Evolutionary conservation across 768 basidiomycete genomes (phyloP), one percentile per base, ranked within the genome.

Genomic region (Leccinum barrowsii): DNA sequence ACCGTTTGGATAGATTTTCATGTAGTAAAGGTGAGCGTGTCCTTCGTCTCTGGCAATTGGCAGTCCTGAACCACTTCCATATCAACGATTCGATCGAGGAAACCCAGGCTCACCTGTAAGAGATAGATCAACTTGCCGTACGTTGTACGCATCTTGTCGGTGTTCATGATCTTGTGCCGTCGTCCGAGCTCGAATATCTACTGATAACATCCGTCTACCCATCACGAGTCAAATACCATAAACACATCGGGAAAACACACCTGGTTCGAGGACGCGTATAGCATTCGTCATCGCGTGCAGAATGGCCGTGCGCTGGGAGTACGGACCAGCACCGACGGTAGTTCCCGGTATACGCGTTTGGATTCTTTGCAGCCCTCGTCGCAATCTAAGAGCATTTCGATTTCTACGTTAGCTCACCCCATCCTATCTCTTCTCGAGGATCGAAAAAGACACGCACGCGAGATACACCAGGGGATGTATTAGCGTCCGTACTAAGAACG

Each of bases 81-180:
- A n/a, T 50, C 15, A 24, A 58, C 30, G 22, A 5, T 28, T 19
- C 22, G 34, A 24, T 24, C 47, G 2, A 22, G 17, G 2, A 48
- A 40, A 5, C 17, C 30, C 13, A 51, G 46, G 67, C 77, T 63
- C 60, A 88, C 89, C 82, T 92, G 89, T 34, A 92, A 80, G 56
- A 93, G 75, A 71, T 92, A 93, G 34, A 92, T 85, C 59, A 93
- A 75, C 67, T 93, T 93, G 10, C 91, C 92, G 59, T 94, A 94
- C 7, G 89, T 93, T 26, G 88, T 85, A 24, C 92, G 81, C 91
- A 93, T 92, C 65, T 92, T 92, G 68, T 93, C 92, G 0, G 92
- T 91, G 65, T 93, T 94, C 89, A 90, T 92, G 67, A 93, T 93
- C 71, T 93, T 93, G 69, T 92, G 89, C 58, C 91, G 80, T 53